Base-by-base conservation (phyloP, 2,329 filamentous ascomycete species). In the Xylaria sp. region DNA sequence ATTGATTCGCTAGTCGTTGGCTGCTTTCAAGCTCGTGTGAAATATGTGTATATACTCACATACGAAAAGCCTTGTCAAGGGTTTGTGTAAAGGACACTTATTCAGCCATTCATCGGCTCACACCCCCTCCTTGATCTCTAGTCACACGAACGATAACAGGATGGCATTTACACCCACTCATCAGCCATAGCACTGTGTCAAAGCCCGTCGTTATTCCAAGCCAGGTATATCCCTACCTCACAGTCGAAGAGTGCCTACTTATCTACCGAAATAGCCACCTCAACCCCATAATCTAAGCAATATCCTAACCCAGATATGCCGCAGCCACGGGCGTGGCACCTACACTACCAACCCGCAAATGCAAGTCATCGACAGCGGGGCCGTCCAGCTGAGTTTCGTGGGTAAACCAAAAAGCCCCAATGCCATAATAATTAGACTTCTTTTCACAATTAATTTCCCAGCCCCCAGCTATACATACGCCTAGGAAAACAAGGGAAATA, bases 361-460 rank as follows among this genome's bases (percentile, higher is more conserved):
- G 31, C 44, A 51, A 51, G 41, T 65, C 62, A 55, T 44, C 25
- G n/a, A 15, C 5, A 25, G 48, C 20, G n/a, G 28, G 25, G 13
- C 12, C 44, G n/a, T 48, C 8, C 13, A 3, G 50, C 60, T 20
- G 23, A 39, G 54, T 41, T 23, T 18, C 10, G 12, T 7, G n/a
- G 20, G 3, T 34, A n/a, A 25, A 7, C 18, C 54, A 23, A n/a
- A 39, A 25, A 44, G 20, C 56, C 56, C 25, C 10, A 18, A 18
- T 15, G 18, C 3, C 13, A 44, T 18, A 18, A 1, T 6, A 1
- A 18, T 2, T 18, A 44, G 5, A 18, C 15, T 15, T 18, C 3
- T n/a, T 13, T 15, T n/a, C 20, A 20, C 25, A 31, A 23, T 28
- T 28, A n/a, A 25, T 18, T 12, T 23, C 28, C 39, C 28, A 31